A percentile compares a stretch with the other conserved stretches of the same genome.
These are phyloP conservation scores for Cryptosporidium meleagridis DNA, from an alignment of 169 alveolate species.

Conservation along the genomic window DNA sequence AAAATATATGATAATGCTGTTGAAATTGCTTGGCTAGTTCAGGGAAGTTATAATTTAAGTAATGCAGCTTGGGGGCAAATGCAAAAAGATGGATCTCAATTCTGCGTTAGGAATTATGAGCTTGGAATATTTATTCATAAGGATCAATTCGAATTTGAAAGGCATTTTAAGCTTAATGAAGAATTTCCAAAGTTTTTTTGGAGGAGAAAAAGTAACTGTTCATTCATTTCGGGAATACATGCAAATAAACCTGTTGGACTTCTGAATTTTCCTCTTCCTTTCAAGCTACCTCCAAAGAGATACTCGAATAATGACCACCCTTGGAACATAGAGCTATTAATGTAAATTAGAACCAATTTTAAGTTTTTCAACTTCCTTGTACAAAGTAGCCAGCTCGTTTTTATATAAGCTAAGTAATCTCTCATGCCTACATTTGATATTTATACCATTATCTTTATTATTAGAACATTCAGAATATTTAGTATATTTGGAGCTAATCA, in stretches of 20 bases:
- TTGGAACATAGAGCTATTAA: conserved; percentile 46
- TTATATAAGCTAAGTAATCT: conserved; percentile 15
- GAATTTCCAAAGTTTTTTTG: conserved; percentile 42
- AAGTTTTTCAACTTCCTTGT: conserved; percentile 19
- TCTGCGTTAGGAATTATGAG: conserved; percentile 47
- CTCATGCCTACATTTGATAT: conserved; percentile 18
- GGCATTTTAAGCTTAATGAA: background rate
- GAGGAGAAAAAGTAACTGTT: conserved; percentile 4
- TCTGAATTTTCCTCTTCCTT: conserved; percentile 37
- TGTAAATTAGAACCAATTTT: background rate
- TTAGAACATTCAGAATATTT: background rate
- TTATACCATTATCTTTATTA: background rate
- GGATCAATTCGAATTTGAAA: background rate
- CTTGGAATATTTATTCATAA: conserved; percentile 30
- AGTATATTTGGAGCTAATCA: background rate
- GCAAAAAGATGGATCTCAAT: conserved; percentile 35
- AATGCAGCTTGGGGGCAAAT: conserved; percentile 72
- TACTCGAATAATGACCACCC: conserved; percentile 23
- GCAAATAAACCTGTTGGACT: background rate
- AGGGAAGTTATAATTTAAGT: conserved; percentile 68
- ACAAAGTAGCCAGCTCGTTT: background rate
- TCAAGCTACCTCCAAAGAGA: conserved; percentile 36
- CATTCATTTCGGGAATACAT: background rate
- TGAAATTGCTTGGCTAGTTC: conserved; percentile 36
- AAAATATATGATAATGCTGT: background rate